Evolutionary conservation across 345 rosid species (phyloP), one percentile per base, ranked within the genome.

Genomic region (Sonneratia alba): DNA sequence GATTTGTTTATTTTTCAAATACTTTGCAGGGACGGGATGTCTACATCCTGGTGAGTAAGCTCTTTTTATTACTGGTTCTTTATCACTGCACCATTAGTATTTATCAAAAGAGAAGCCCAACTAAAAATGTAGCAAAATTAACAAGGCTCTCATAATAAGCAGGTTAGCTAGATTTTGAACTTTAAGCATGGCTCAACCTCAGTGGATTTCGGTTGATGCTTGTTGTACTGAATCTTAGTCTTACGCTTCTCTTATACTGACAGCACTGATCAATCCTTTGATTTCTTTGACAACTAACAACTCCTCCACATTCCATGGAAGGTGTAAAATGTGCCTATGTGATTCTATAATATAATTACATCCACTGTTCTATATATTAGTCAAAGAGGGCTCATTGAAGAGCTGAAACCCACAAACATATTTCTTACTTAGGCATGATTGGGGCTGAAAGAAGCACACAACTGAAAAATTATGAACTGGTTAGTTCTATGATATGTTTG

Each of bases 1-100:
- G 53, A 68, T 37, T 63, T 67, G 56, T 72, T 70, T 45, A 4
- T 72, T 27, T 67, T 48, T 47, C 70, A 27, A 62, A 62, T 84
- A 63, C 78, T 69, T 77, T 85, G 86, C 95, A 94, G 98, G 98
- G 98, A n/a, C 87, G 96, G 78, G 93, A 91, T 70, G 95, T 94
- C 67, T 94, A 90, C 85, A 91, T 94, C 82, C 88, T 94, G 96
- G 98, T 91, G 72, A 79, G 96, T 85, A 78, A 65, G 53, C 74
- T 76, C 79, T 75, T 73, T 77, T 77, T 72, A 40, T 59, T 3
- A 1, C 5, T 11, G 48, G 19, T 15, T 68, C 4, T 68, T 68
- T 15, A 2, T 67, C 24, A 18, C 34, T 19, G 51, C 34, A 40
- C 42, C 42, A 38, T 3, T 2, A 9, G 32, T 37, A 37, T 66